Evolutionary conservation across 306 rosid genomes (phyloP).

Genomic region (Lagenaria siceraria): DNA sequence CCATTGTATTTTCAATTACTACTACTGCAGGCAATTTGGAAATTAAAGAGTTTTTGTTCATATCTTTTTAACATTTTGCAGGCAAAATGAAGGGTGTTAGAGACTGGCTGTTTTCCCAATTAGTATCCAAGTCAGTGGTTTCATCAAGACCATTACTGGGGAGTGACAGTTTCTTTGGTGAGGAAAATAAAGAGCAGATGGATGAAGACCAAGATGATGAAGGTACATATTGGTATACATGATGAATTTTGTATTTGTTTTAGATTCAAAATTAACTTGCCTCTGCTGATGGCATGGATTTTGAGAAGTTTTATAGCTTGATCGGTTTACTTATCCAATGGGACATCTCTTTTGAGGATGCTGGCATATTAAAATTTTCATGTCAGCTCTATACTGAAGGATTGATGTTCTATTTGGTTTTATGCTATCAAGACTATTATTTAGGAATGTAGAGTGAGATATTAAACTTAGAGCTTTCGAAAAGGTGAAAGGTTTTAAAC

Average conservation of each 20-base stretch:
- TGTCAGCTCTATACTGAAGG: not conserved
- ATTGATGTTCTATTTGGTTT: not conserved
- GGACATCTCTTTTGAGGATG: not conserved
- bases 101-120: slow-evolving; percentile 66
- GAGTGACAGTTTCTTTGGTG: slow-evolving; percentile 34
- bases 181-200: slow-evolving; percentile 21
- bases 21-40: not conserved
- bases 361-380: not conserved
- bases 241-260: not conserved
- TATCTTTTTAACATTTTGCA: slow-evolving; percentile 16
- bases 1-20: not conserved
- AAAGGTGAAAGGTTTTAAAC: not conserved
- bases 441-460: not conserved
- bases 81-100: slow-evolving; percentile 67
- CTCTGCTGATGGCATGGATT: not conserved
- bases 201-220: slow-evolving; percentile 37
- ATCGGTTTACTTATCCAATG: not conserved
- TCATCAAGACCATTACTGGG: slow-evolving; percentile 50
- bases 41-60: not conserved
- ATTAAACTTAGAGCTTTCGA: not conserved
- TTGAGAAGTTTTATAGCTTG: not conserved
- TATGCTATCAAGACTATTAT: not conserved
- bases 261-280: not conserved
- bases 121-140: slow-evolving; percentile 59
- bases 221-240: slow-evolving; percentile 31